Evolutionary conservation across 2,329 filamentous ascomycete species (phyloP), one percentile per base, ranked within the genome.

Genomic region (Pyrenochaeta sp.): DNA sequence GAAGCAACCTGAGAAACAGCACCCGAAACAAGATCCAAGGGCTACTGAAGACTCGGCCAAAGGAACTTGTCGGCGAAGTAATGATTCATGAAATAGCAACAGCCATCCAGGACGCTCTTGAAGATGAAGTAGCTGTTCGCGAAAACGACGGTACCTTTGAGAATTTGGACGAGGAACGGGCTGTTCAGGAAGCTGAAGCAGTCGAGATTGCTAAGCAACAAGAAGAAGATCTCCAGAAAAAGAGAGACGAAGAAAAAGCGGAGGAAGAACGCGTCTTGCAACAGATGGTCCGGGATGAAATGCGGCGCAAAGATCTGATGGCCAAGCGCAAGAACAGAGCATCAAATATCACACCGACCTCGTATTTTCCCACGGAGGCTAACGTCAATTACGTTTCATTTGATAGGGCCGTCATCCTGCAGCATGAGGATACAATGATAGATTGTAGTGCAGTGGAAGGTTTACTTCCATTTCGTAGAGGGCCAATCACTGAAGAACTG

Each of bases 81-180:
- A 88, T 89, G 85, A 86, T 89, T 7, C 84, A 85, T 67, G 83
- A 85, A 32, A 80, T 89, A 47, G 83, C 84, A 1, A 78, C 82
- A 42, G 79, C 83, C 4, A 83, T 90, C 27, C 82, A 86, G 61
- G 87, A 90, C 55, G 80, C 94, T 9, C 82, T 98, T 3, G 92
- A 97, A 75, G 91, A 96, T 73, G 91, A 91, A n/a, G 90, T 92
- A 1, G 83, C 88, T 61, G 87, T 88, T 23, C 90, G 90, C 63
- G 88, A 90, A 42, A 85, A 88, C 49, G 90, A 91, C 29, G 85
- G 87, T 49, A 85, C 92, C 56, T 79, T 97, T 14, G 92, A 92
- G 1, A 97, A 92, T 29, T 81, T 98, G 6, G 92, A 96, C 68
- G 92, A 96, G 66, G 93, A 98, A 75, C 86, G 93, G 33, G 92